Evolutionary conservation across 2,329 filamentous ascomycete genomes (phyloP).

Genomic region (Aspergillus terreus): DNA sequence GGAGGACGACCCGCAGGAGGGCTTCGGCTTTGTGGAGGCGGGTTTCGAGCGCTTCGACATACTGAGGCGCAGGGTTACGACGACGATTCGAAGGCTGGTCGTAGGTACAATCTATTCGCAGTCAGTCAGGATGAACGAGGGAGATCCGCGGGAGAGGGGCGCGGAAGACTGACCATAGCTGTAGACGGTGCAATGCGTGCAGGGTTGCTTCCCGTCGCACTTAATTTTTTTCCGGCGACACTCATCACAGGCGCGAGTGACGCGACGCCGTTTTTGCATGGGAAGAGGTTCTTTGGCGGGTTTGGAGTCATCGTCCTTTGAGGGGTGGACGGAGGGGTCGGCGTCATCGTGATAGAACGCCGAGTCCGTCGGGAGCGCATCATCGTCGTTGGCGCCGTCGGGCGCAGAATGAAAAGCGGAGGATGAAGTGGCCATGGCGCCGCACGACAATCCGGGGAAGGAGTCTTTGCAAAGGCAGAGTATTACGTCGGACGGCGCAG

Average conservation of each 20-base stretch:
- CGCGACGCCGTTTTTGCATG: constrained; percentile 71
- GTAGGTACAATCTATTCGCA: constrained; percentile 75
- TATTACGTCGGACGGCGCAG: constrained; percentile 14
- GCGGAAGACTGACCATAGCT: constrained; percentile 72
- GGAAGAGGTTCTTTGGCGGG: constrained; percentile 42
- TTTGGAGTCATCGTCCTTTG: constrained; percentile 25
- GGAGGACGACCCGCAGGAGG: constrained; percentile 73
- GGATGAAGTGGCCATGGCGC: constrained; percentile 23
- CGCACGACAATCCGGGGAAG: constrained; percentile 9
- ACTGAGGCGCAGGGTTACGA: constrained; percentile 86
- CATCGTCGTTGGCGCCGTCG: constrained; percentile 27
- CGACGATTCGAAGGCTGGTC: constrained; percentile 90
- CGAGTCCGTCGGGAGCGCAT: constrained; percentile 19
- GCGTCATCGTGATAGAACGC: constrained; percentile 19
- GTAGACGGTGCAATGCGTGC: constrained; percentile 95
- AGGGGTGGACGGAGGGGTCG: constrained; percentile 11
- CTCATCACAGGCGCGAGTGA: constrained; percentile 78
- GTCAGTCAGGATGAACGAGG: background rate
- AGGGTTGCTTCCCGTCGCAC: constrained; percentile 81
- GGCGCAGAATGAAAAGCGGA: constrained; percentile 18
- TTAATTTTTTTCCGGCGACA: constrained; percentile 85
- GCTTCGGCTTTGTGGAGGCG: constrained; percentile 79
- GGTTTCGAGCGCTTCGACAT: constrained; percentile 83
- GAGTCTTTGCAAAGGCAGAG: background rate
- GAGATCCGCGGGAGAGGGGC: background rate